These are phyloP conservation scores for Termitomyces titanicus DNA, from an alignment of 768 basidiomycete species.

Conservation along the genomic window DNA sequence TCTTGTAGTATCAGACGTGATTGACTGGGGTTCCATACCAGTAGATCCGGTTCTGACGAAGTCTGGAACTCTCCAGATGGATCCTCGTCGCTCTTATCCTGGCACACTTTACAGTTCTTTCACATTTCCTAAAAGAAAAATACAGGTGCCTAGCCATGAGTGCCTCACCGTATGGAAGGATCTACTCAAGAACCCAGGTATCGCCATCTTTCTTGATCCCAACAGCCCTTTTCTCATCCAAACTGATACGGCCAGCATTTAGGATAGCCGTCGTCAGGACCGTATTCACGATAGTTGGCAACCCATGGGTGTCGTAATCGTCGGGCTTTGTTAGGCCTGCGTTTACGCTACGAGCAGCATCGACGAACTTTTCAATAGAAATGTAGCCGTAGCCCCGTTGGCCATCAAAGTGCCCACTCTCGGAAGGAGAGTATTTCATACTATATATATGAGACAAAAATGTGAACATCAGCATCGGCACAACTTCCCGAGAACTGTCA, in stretches of 20 bases:
- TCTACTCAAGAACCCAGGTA: slow-evolving; percentile 67
- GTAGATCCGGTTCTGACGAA: not conserved
- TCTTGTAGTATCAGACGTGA: no score
- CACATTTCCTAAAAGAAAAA: slow-evolving; percentile 7
- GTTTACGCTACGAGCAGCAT: slow-evolving; percentile 77
- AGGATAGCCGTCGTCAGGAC: slow-evolving; percentile 85
- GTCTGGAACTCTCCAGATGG: not conserved
- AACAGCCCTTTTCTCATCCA: slow-evolving; percentile 88
- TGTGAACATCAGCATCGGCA: slow-evolving; percentile 6
- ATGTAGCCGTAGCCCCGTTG: slow-evolving; percentile 91
- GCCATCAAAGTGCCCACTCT: slow-evolving; percentile 90
- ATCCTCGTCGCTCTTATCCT: not conserved
- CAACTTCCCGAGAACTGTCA: not conserved
- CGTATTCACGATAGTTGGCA: slow-evolving; percentile 89
- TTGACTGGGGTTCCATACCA: no score
- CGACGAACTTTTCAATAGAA: slow-evolving; percentile 90
- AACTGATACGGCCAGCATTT: slow-evolving; percentile 83
- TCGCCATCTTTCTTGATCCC: slow-evolving; percentile 64
- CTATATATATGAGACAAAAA: slow-evolving; percentile 38
- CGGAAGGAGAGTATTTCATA: slow-evolving; percentile 94
- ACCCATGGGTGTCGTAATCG: slow-evolving; percentile 75
- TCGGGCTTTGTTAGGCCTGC: slow-evolving; percentile 59
- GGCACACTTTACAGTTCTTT: slow-evolving; percentile 5
- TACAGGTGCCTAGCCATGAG: not conserved
- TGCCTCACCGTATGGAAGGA: slow-evolving; percentile 13